These are phyloP conservation scores for Amanita thiersii DNA, from an alignment of 768 basidiomycete species.

Conservation along the genomic window DNA sequence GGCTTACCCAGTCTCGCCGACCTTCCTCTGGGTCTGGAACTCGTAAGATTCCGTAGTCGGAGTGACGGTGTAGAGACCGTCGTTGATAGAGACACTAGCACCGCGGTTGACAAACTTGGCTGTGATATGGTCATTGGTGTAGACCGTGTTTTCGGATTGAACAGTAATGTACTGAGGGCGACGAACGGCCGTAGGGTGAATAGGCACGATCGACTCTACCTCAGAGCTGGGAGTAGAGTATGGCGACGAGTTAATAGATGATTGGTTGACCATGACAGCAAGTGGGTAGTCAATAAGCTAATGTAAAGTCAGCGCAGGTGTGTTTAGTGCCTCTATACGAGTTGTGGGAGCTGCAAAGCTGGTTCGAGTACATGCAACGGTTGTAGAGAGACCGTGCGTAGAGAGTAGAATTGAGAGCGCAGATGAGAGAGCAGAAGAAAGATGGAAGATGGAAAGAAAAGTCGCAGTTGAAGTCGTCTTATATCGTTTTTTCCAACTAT, in stretches of 20 bases:
- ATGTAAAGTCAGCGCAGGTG: constrained; percentile 62
- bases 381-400: constrained; percentile 21
- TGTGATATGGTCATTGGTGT: constrained; percentile 77
- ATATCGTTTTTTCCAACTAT: too few relatives aligned
- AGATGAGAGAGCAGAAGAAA: neutral
- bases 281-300: constrained; percentile 28
- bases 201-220: constrained; percentile 57
- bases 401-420: neutral
- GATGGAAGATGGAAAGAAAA: neutral
- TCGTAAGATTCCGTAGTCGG: constrained; percentile 79
- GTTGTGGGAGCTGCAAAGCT: constrained; percentile 85
- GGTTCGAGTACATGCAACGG: constrained; percentile 92
- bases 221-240: constrained; percentile 67
- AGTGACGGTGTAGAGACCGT: constrained; percentile 72
- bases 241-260: constrained; percentile 47
- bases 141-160: constrained; percentile 72
- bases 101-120: constrained; percentile 78
- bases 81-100: constrained; percentile 56
- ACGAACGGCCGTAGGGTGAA: constrained; percentile 84
- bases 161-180: constrained; percentile 72
- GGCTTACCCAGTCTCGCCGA: constrained; percentile 91
- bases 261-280: constrained; percentile 42
- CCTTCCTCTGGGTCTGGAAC: constrained; percentile 83
- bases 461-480: constrained; percentile 1
- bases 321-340: constrained; percentile 83